Evolutionary conservation across 2,329 filamentous ascomycete species (phyloP).

Genomic region (Talaromyces sp.): DNA sequence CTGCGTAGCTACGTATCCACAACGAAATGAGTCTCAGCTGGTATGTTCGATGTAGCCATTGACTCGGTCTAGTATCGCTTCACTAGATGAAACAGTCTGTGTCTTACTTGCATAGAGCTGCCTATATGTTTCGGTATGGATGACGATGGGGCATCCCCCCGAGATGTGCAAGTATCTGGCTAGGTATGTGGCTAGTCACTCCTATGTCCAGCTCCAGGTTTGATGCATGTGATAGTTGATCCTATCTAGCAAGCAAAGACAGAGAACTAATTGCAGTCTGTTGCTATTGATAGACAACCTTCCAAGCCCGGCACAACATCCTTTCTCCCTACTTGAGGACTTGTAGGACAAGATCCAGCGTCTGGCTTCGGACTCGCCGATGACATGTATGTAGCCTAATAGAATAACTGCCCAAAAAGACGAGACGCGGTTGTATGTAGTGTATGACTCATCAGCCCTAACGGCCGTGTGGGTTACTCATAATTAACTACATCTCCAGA

Average conservation of each 20-base stretch:
- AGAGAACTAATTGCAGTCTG: background rate
- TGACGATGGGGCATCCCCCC: too few relatives aligned
- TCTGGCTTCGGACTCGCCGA: background rate
- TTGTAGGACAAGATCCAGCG: background rate
- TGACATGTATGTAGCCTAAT: background rate
- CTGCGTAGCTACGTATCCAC: background rate
- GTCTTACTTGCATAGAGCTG: too few relatives aligned
- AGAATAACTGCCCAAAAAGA: background rate
- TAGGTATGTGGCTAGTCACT: too few relatives aligned
- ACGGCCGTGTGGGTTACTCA: background rate
- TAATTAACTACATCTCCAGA: background rate
- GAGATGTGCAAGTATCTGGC: too few relatives aligned
- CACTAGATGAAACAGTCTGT: background rate
- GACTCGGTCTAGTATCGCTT: background rate
- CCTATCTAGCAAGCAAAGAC: background rate
- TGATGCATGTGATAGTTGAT: background rate
- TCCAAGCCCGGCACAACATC: background rate
- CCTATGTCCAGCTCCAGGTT: background rate
- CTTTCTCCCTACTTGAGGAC: background rate
- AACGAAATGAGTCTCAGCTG: background rate
- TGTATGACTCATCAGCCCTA: background rate
- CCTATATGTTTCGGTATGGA: too few relatives aligned
- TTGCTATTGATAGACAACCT: background rate
- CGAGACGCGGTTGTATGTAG: background rate
- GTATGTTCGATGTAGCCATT: background rate